These are phyloP conservation scores for Syzygium jambos DNA, from an alignment of 345 rosid genomes.

Conservation along the genomic window DNA sequence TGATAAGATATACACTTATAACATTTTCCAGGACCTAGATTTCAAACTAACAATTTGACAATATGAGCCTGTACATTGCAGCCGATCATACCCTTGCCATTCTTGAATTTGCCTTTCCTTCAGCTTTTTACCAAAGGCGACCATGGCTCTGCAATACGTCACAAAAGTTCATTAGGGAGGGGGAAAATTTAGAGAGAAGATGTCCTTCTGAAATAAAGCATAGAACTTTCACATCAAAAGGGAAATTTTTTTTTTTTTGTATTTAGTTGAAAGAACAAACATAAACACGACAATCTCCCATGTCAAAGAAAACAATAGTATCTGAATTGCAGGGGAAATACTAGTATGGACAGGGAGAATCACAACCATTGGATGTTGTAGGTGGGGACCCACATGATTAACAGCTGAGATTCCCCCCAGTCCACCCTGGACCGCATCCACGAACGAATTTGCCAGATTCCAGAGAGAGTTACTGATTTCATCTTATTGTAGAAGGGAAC, in stretches of 20 bases:
- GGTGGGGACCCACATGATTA: background rate
- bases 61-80: background rate
- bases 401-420: background rate
- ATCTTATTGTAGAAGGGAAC: background rate
- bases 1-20: background rate
- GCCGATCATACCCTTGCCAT: conserved; percentile 64
- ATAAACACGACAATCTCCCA: background rate
- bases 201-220: background rate
- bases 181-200: background rate
- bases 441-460: background rate
- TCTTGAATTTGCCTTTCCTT: conserved; percentile 79
- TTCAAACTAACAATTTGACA: background rate
- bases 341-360: background rate
- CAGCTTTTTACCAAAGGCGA: conserved; percentile 84
- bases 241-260: background rate
- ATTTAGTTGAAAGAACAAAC: background rate
- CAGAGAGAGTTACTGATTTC: background rate
- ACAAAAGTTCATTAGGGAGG: background rate
- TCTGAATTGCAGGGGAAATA: background rate
- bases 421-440: background rate
- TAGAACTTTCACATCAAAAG: background rate
- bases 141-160: conserved; percentile 44
- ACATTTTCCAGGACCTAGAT: background rate
- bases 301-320: background rate
- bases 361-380: background rate